Base-by-base conservation (phyloP, 2,329 filamentous ascomycete genomes). In the Fusarium sp. region DNA sequence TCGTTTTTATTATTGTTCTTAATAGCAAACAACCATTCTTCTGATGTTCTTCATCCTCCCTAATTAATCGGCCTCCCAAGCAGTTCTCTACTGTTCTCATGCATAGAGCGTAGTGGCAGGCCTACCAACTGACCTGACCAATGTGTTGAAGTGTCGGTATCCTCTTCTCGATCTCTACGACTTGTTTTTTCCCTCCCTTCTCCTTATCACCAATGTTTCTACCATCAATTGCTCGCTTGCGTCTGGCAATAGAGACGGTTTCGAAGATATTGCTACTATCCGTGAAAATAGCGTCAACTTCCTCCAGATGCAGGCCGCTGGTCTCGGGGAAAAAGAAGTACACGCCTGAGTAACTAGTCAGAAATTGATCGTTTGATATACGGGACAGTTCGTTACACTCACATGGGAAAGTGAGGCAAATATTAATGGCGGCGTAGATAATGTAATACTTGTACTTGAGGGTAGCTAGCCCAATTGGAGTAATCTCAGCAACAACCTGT, bases 401-500 rank as follows among this genome's bases (percentile, higher is more conserved):
- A 59, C 57, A 25, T 1, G 57, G 50, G 14, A 59, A 56, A 2
- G 41, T 59, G 4, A 59, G 50, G 27, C 57, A 59, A 3, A 59
- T 47, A 12, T 59, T 59, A 2, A 56, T 56, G 3, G 20, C 50
- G 7, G 41, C 57, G 25, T 59, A 59, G 50, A 59, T 56, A 18
- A 59, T 59, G 13, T 56, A 59, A 18, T 59, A 59, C 16, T 6
- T 59, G 16, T 47, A 59, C 20, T 47, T 47, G 16, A 59, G 50
- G 20, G 57, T 59, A n/a, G 50, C 50, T 12, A 59, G 18, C 4
- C 57, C 57, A n/a, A 56, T 59, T 1, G 57, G 57, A 21, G 41
- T 56, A 8, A 59, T 59, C 27, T 59, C 57, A 4, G 57, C 57
- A n/a, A 59, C 57, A 7, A 59, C 50, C 57, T 56, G 11, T 21